phyloP scores from a whole-genome alignment of 371 early-diverging fungal species.

The Rhizopus sp. region DNA sequence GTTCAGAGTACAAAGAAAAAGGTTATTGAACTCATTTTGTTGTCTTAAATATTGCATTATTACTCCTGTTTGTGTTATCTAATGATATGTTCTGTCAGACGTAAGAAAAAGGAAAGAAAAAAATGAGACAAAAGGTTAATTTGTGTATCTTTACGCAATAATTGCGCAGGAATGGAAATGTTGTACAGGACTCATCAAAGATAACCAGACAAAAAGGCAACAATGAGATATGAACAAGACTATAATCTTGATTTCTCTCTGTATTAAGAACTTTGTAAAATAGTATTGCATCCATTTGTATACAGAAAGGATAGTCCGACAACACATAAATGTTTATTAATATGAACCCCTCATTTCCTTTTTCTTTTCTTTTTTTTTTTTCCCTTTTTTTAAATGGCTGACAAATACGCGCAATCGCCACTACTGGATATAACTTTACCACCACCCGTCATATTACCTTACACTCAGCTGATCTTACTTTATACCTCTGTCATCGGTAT shows the following conservation, averaged over 20 bases:
- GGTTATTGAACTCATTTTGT: neutral
- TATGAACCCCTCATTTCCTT: neutral
- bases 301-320: neutral
- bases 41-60: neutral
- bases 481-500: slow-evolving; percentile 9
- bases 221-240: no score
- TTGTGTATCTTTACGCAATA: no score
- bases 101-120: neutral
- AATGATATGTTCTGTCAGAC: neutral
- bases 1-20: neutral
- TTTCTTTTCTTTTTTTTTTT: slow-evolving; percentile 9
- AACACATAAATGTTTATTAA: neutral
- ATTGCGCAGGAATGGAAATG: no score
- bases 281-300: neutral
- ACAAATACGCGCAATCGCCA: slow-evolving; percentile 17
- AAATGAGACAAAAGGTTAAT: no score
- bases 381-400: slow-evolving; percentile 12
- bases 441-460: slow-evolving; percentile 18
- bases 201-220: no score
- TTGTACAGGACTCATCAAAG: no score
- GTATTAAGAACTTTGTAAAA: neutral
- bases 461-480: slow-evolving; percentile 1
- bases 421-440: slow-evolving; percentile 27
- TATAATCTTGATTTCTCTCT: no score
- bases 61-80: neutral